These are phyloP conservation scores for Irpex lacteus DNA, from an alignment of 1,284 basidiomycete species.

Conservation along the genomic window DNA sequence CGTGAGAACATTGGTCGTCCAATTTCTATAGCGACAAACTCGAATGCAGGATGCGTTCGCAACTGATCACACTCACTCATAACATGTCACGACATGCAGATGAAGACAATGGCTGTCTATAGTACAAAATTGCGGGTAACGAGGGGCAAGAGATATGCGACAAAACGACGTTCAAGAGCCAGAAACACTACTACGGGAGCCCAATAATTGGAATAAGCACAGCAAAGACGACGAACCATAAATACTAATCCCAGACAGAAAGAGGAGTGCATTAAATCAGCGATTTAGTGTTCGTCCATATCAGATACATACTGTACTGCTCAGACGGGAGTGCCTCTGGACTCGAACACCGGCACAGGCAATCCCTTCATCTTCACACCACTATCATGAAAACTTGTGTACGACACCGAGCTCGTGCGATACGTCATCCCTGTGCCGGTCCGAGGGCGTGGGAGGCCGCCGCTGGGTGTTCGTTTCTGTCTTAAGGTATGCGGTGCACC, in stretches of 20 bases:
- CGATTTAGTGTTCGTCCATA: not conserved
- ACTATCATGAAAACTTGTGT: constrained; percentile 23
- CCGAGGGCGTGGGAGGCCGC: constrained; percentile 19
- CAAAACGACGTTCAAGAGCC: not conserved
- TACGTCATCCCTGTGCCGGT: constrained; percentile 32
- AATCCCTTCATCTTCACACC: constrained; percentile 18
- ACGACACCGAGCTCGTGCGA: constrained; percentile 22
- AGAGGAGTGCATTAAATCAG: not conserved
- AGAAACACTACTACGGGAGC: not conserved
- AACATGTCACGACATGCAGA: not conserved
- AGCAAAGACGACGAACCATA: not conserved
- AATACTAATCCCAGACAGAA: not conserved
- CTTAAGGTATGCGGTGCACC: constrained; percentile 13
- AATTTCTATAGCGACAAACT: too few relatives aligned
- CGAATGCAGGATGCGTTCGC: too few relatives aligned
- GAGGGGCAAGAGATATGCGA: not conserved
- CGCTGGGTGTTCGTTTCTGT: constrained; percentile 3
- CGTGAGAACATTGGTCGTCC: not conserved
- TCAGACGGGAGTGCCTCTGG: not conserved
- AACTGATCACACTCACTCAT: not conserved
- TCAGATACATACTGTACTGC: not conserved
- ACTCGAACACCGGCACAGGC: constrained; percentile 10
- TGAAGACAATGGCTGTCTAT: not conserved
- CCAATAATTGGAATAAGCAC: too few relatives aligned
- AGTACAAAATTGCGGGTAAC: not conserved